Percentiles rank a stretch among this genome's conserved stretches.
These are phyloP conservation scores for Quercus engelmannii DNA, from an alignment of 306 rosid species.

Conservation along the genomic window DNA sequence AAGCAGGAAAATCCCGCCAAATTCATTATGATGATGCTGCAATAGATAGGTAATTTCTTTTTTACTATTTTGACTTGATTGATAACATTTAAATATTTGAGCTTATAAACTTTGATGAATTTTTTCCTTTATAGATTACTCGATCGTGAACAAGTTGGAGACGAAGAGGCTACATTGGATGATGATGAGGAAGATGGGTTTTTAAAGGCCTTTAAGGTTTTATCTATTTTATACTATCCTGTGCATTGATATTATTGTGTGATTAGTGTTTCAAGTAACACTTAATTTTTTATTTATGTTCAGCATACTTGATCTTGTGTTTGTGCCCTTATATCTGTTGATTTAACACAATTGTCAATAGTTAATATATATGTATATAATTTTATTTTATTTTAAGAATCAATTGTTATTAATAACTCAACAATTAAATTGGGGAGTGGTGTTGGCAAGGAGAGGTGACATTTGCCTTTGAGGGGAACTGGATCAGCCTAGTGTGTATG, in stretches of 20 bases:
- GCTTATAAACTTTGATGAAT: constrained; percentile 18
- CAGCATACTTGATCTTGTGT: neutral
- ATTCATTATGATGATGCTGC: constrained; percentile 96
- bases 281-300: neutral
- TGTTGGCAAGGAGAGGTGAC: neutral
- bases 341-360: neutral
- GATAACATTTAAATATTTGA: constrained; percentile 15
- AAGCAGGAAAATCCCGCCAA: constrained; percentile 91
- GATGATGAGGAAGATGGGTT: constrained; percentile 97
- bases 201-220: constrained; percentile 92
- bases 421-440: neutral
- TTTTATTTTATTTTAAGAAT: too few relatives aligned
- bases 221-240: constrained; percentile 10
- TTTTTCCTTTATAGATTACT: constrained; percentile 54
- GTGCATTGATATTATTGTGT: constrained; percentile 18
- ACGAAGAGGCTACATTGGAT: constrained; percentile 76
- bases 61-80: neutral
- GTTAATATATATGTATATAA: too few relatives aligned
- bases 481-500: neutral
- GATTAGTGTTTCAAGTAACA: constrained; percentile 9
- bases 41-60: constrained; percentile 66
- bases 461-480: neutral
- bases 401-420: neutral
- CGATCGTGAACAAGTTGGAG: constrained; percentile 88
- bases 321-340: neutral